Conservation (phyloP, 1,284 basidiomycete species). For the Rhodotorula sp. region DNA sequence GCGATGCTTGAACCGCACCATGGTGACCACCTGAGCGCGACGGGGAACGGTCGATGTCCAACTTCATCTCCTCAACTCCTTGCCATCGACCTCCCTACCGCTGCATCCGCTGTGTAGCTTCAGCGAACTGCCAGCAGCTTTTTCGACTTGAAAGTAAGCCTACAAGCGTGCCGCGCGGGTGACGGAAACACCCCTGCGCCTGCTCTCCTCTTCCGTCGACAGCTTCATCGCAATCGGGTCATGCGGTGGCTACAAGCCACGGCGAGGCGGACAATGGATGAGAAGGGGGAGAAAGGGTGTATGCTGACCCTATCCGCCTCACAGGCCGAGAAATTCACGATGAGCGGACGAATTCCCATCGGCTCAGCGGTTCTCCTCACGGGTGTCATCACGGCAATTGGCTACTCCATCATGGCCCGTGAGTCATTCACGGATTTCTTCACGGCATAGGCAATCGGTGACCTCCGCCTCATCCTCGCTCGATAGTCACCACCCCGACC, state of each 20-base stretch:
- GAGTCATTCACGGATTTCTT: neutral
- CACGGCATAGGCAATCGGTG: neutral
- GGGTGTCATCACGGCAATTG: slow-evolving; percentile 23
- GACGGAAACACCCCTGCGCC: too few species aligned
- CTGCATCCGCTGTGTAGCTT: too few species aligned
- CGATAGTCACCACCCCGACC: slow-evolving; percentile 35
- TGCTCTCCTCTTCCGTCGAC: too few species aligned
- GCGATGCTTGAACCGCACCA: slow-evolving; percentile 43
- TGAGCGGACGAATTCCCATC: slow-evolving; percentile 39
- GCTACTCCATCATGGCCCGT: slow-evolving; percentile 38
- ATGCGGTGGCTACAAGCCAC: too few species aligned
- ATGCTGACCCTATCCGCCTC: too few species aligned
- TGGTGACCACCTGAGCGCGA: neutral
- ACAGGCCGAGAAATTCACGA: neutral
- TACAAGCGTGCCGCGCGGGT: too few species aligned
- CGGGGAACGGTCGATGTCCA: neutral
- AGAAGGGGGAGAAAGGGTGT: too few species aligned
- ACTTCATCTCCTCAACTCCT: neutral
- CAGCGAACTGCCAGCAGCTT: too few species aligned
- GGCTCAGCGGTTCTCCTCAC: slow-evolving; percentile 29
- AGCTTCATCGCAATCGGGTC: too few species aligned
- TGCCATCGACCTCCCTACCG: neutral
- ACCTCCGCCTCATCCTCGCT: neutral
- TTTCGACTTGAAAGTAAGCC: too few species aligned
- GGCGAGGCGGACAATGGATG: too few species aligned